Evolutionary conservation across 495 filamentous ascomycete species (phyloP).

Genomic region (Neurospora sublineolata): DNA sequence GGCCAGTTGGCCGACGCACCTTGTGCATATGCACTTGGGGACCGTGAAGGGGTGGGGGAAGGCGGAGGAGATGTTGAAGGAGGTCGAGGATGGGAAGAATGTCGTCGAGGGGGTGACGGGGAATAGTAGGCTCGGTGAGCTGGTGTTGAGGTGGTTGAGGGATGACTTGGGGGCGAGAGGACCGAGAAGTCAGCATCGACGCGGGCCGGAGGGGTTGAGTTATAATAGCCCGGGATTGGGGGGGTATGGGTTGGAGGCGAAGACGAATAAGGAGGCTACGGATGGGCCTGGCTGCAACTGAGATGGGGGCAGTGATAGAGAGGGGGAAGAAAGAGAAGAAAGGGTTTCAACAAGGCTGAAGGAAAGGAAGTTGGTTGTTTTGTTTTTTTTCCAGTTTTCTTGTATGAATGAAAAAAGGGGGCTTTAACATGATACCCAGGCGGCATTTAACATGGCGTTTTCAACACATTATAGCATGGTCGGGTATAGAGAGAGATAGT

Average conservation of each 20-base stretch:
- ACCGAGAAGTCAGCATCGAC: constrained; percentile 48
- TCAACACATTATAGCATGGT: neutral
- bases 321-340: neutral
- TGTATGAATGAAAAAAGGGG: neutral
- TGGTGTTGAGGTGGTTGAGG: constrained; percentile 80
- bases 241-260: constrained; percentile 71
- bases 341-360: neutral
- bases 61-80: constrained; percentile 39
- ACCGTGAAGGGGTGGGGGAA: constrained; percentile 73
- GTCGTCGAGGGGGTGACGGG: constrained; percentile 39
- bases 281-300: neutral
- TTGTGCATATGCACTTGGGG: constrained; percentile 89
- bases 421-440: constrained; percentile 19
- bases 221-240: constrained; percentile 62
- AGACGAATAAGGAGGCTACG: constrained; percentile 7
- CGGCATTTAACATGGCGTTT: constrained; percentile 18
- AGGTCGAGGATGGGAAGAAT: constrained; percentile 22
- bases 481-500: neutral
- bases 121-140: constrained; percentile 66
- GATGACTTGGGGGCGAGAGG: constrained; percentile 74
- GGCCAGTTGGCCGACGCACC: constrained; percentile 83
- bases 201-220: constrained; percentile 54
- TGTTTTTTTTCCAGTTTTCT: neutral
- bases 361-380: neutral
- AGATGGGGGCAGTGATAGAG: neutral